phyloP scores from a whole-genome alignment of 805 yeast genomes.

The Danielia oregonensis region DNA sequence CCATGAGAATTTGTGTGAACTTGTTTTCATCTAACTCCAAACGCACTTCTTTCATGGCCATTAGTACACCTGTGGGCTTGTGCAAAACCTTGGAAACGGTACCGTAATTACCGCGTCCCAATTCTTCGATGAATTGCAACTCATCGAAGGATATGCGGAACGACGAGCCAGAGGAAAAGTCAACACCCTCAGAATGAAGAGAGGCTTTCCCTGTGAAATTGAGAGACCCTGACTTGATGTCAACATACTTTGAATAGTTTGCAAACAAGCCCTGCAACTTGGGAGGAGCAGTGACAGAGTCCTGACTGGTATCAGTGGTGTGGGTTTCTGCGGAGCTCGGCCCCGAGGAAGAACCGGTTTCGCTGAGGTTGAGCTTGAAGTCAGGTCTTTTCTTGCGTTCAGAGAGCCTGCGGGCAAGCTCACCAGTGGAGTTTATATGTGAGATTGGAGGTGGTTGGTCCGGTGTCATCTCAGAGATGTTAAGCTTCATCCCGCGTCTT shows the following conservation, averaged over 20 bases:
- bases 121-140: conserved; percentile 74
- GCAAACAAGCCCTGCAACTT: conserved; percentile 64
- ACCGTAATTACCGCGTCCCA: conserved; percentile 96
- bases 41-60: conserved; percentile 98
- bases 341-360: conserved; percentile 15
- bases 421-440: conserved; percentile 27
- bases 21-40: conserved; percentile 91
- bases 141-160: conserved; percentile 86
- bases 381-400: conserved; percentile 39
- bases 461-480: conserved; percentile 27
- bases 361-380: conserved; percentile 32
- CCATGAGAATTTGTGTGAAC: conserved; percentile 93
- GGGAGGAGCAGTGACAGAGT: conserved; percentile 9
- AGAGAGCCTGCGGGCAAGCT: conserved; percentile 32
- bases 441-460: conserved; percentile 5
- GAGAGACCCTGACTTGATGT: conserved; percentile 85
- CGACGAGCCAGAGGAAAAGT: conserved; percentile 82
- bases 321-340: conserved; percentile 18
- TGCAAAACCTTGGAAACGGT: conserved; percentile 91
- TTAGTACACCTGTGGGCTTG: conserved; percentile 83
- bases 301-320: conserved; percentile 14
- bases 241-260: conserved; percentile 81
- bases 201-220: conserved; percentile 94
- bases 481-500: conserved; percentile 52
- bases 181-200: conserved; percentile 85